Base-by-base conservation (phyloP, 2,329 filamentous ascomycete species). In the Trichoderma sp. region DNA sequence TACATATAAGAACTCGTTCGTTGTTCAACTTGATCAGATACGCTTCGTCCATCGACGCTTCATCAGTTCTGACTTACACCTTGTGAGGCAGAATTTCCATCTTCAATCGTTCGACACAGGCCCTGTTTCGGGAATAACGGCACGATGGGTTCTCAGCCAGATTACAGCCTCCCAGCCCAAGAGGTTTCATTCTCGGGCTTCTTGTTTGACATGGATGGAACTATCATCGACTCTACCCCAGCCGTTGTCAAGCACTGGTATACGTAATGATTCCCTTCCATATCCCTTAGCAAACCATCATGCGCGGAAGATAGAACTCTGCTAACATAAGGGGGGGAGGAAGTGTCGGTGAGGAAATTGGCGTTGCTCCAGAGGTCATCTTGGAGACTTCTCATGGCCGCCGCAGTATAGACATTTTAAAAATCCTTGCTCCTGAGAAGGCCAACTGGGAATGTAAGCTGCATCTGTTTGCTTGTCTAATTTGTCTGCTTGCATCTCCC, bases 371-470 rank as follows among this genome's bases (percentile, higher is more conserved):
- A n/a, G 84, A 90, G 57, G 87, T 90, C 54, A 98, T 99, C 73
- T 86, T 98, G 29, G 86, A 92, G 74, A 97, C 93, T 10, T 97
- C 93, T 5, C 95, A 99, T 79, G 95, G 95, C 70, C 88, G 94
- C 69, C 85, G 95, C 68, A 93, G 89, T 72, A 97, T 98, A 74
- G 95, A 99, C 74, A 89, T 91, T 3, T 84, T 99, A 68, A 87
- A 87, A 77, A 82, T 94, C 32, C 87, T 97, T 68, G 90, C 92
- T 70, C 91, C 93, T 17, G 89, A 92, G 73, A 92, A 93, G 77
- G 95, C 95, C 50, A 97, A 90, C 73, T 94, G 92, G 93, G 93
- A 97, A 71, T 97, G 93, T 96, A 81, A 81, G 92, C 87, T 39
- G 42, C 22, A 22, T 19, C 19, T 19, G 12, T 13, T n/a, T 56